These are phyloP conservation scores for Aspergillus calidoustus DNA, from an alignment of 2,329 filamentous ascomycete species.

Conservation along the genomic window DNA sequence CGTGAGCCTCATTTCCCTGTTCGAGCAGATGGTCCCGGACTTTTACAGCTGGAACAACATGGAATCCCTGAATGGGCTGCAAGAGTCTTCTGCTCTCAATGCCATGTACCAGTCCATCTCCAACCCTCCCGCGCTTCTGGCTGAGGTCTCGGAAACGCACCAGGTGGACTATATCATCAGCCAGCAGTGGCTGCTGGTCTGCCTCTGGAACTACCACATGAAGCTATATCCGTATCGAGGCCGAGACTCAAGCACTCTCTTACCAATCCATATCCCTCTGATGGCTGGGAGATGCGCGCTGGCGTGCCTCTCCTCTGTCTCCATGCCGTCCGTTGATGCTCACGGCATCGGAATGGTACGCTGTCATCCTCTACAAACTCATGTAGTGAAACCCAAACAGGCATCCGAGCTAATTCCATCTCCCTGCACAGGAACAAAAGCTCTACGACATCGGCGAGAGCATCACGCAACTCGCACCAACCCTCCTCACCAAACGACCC, in stretches of 20 bases:
- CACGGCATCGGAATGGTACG: conserved; percentile 11
- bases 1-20: conserved; percentile 6
- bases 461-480: conserved; percentile 3
- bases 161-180: conserved; percentile 7
- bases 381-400: no score
- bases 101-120: conserved; percentile 6
- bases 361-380: no score
- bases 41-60: conserved; percentile 8
- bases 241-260: neutral
- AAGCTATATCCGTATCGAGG: neutral
- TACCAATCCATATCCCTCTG: neutral
- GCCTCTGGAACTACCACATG: conserved; percentile 5
- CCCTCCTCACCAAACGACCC: neutral
- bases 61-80: neutral
- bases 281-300: neutral
- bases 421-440: neutral
- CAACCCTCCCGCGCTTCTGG: conserved; percentile 5
- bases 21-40: conserved; percentile 8
- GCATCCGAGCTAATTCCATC: no score
- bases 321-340: conserved; percentile 2
- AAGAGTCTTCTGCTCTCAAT: conserved; percentile 4
- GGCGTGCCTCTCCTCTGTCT: conserved; percentile 8
- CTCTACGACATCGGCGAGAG: conserved; percentile 11
- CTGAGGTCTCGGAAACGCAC: conserved; percentile 7
- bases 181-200: conserved; percentile 11